Evolutionary conservation across 2,329 filamentous ascomycete species (phyloP).

Genomic region (Colletotrichum liaoningense): DNA sequence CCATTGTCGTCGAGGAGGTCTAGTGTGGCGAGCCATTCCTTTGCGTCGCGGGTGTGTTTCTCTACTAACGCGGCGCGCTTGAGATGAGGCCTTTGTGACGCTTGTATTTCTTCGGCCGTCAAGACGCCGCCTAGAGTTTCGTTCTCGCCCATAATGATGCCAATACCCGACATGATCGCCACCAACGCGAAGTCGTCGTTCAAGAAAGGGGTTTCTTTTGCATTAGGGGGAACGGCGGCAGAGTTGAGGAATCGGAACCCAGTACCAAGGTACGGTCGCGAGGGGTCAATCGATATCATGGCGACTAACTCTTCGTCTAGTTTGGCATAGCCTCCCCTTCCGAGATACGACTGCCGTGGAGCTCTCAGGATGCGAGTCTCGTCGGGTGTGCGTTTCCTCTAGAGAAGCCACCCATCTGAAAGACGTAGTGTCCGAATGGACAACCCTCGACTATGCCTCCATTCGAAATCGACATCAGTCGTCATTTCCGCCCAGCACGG

Average conservation of each 20-base stretch:
- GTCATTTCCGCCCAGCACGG: background rate
- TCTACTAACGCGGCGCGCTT: background rate
- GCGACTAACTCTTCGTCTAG: background rate
- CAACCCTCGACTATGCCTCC: slow-evolving; percentile 1
- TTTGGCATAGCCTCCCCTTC: background rate
- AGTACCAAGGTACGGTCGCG: background rate
- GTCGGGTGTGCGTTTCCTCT: background rate
- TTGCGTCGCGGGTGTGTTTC: background rate
- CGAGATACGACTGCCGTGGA: background rate
- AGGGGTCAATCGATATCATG: background rate
- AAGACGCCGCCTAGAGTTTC: background rate
- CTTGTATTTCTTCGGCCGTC: background rate
- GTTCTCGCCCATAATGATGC: background rate
- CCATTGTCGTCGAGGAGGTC: background rate
- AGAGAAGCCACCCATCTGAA: slow-evolving; percentile 1
- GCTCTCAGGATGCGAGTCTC: background rate
- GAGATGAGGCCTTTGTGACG: background rate
- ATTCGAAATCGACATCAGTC: slow-evolving; percentile 6
- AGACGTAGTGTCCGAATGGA: background rate
- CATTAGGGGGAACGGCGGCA: background rate
- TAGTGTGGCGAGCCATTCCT: background rate
- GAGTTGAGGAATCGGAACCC: background rate
- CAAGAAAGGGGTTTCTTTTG: background rate
- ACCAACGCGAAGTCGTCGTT: background rate
- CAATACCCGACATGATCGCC: slow-evolving; percentile 11